A percentile compares a stretch with the other conserved stretches of the same genome.
phyloP scores from a whole-genome alignment of 2,329 filamentous ascomycete genomes.

The Myriosclerotinia curreyana region DNA sequence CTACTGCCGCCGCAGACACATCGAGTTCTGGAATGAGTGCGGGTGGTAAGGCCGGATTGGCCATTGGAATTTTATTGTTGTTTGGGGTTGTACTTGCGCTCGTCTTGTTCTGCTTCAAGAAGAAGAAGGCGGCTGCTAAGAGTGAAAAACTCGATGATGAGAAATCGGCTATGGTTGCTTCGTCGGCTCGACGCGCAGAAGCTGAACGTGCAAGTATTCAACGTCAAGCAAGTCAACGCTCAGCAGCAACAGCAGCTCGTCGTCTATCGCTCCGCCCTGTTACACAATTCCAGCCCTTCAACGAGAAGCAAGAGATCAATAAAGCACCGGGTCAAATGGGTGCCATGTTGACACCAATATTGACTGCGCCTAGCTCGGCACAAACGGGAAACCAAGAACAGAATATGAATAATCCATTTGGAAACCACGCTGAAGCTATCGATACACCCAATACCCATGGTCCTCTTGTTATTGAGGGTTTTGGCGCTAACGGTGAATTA shows the following conservation, averaged over 20 bases:
- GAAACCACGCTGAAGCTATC: conserved; percentile 54
- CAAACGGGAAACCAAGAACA: conserved; percentile 42
- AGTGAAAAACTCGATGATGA: conserved; percentile 58
- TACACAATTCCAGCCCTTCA: conserved; percentile 75
- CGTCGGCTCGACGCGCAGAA: conserved; percentile 29
- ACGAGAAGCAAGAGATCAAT: conserved; percentile 33
- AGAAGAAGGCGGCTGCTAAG: conserved; percentile 65
- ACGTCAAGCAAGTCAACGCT: conserved; percentile 10
- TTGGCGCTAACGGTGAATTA: conserved; percentile 42
- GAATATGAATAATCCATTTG: conserved; percentile 69
- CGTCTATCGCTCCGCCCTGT: conserved; percentile 79
- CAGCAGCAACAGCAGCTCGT: conserved; percentile 57
- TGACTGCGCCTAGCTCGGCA: neutral
- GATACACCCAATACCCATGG: conserved; percentile 44
- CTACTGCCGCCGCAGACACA: conserved; percentile 23
- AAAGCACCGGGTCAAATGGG: neutral
- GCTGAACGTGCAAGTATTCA: conserved; percentile 31
- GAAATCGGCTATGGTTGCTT: conserved; percentile 44
- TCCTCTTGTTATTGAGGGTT: conserved; percentile 43
- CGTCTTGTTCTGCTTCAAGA: conserved; percentile 68
- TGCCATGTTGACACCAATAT: conserved; percentile 3
- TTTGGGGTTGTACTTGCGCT: conserved; percentile 64
- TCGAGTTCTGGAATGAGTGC: conserved; percentile 39
- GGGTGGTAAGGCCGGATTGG: conserved; percentile 70
- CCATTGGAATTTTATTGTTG: conserved; percentile 72